Base-by-base conservation (phyloP, 179 eudicot species). In the Beta corolliflora region DNA sequence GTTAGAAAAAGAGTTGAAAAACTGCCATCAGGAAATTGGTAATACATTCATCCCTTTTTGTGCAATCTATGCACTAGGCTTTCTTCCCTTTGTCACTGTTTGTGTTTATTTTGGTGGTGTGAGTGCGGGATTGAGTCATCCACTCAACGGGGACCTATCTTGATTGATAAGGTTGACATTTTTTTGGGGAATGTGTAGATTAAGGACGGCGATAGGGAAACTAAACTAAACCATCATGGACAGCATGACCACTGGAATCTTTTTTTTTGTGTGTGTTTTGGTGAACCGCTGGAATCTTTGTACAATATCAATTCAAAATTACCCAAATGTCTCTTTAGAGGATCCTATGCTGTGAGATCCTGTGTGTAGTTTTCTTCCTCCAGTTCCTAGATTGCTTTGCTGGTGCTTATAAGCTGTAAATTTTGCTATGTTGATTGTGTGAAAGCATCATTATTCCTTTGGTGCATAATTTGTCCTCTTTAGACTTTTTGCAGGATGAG, bases 1-100 rank as follows among this genome's bases (percentile, higher is more conserved):
- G 79, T 80, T 90, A 86, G 92, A 92, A 89, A 90, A 91, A 73
- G 92, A 94, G 79, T 84, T 91, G 82, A 85, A 83, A 59, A 90
- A 88, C 77, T 90, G 92, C 81, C 86, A 83, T 83, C 91, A 91
- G 83, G 97, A 94, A 85, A 89, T 94, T 83, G 97, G 98, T 94
- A 86, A 66, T 59, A 23, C 9, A 67, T 14, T 53, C 55, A 53
- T 48, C 7, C 29, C 23, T 69, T 19, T 45, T 63, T 12, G 11
- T 41, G 59, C 65, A 59, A 25, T 23, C 64, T 75, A 45, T 63
- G 44, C 66, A 7, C 68, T 70, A 11, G 2, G 31, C 69, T 78
- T 15, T 45, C 31, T 53, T 53, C 23, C 52, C 23, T 79, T 21
- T 25, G 63, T 54, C 73, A 76, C 44, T 29, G 58, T 69, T 36